phyloP scores from a whole-genome alignment of 2,329 filamentous ascomycete genomes.

The Helminthosporium solani region DNA sequence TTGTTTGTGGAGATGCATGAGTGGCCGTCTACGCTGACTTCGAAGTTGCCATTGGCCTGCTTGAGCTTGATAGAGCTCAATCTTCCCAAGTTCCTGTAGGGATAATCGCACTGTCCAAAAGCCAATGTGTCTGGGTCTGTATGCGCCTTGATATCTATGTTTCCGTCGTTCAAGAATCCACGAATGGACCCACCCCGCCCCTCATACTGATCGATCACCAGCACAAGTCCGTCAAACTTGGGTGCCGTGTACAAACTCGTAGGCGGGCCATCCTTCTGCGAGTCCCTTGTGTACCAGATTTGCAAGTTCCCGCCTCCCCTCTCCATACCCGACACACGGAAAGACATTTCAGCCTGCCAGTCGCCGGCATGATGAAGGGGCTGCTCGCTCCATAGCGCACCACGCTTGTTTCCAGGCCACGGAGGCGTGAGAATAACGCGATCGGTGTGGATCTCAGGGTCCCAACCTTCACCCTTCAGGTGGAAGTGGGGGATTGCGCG shows the following conservation, averaged over 20 bases:
- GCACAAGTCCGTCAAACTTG: conserved; percentile 84
- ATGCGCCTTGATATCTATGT: conserved; percentile 73
- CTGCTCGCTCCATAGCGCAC: conserved; percentile 76
- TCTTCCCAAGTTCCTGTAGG: conserved; percentile 87
- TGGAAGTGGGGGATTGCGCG: conserved; percentile 58
- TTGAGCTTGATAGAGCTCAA: conserved; percentile 79
- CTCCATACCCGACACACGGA: conserved; percentile 83
- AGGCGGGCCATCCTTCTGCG: conserved; percentile 63
- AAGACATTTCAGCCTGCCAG: conserved; percentile 84
- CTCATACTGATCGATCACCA: conserved; percentile 83
- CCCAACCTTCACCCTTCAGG: conserved; percentile 56
- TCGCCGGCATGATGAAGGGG: conserved; percentile 59
- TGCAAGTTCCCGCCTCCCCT: conserved; percentile 86
- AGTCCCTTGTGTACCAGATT: conserved; percentile 82
- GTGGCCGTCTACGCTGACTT: conserved; percentile 76
- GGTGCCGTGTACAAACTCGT: conserved; percentile 81
- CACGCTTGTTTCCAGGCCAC: conserved; percentile 79
- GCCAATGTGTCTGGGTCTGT: conserved; percentile 78
- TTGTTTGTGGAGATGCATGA: conserved; percentile 81
- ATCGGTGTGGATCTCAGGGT: conserved; percentile 72
- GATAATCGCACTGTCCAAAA: conserved; percentile 89
- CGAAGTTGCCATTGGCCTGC: conserved; percentile 63
- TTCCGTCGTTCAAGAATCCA: conserved; percentile 92
- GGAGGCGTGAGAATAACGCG: conserved; percentile 89
- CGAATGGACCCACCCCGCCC: conserved; percentile 77